phyloP scores from a whole-genome alignment of 2,329 filamentous ascomycete genomes.

The Aspergillus thermomutatus region DNA sequence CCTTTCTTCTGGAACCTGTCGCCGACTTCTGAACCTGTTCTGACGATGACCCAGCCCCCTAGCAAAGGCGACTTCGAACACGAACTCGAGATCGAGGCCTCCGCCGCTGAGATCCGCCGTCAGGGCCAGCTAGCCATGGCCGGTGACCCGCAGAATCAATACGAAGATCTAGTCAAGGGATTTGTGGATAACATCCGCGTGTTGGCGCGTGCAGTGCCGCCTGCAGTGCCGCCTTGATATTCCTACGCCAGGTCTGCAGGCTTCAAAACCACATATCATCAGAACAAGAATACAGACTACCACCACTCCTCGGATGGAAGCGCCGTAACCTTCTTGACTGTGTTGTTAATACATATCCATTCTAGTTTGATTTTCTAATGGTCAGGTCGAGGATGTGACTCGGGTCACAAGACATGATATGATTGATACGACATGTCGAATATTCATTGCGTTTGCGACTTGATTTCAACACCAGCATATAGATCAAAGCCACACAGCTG shows the following conservation, averaged over 20 bases:
- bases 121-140: slow-evolving; percentile 42
- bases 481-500: not conserved
- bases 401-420: not conserved
- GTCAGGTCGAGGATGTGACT: not conserved
- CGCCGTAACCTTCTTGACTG: not conserved
- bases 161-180: slow-evolving; percentile 46
- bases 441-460: not conserved
- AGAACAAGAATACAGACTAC: not conserved
- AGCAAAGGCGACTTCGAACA: slow-evolving; percentile 43
- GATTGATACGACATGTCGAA: not conserved
- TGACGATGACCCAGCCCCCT: slow-evolving; percentile 27
- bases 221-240: slow-evolving; percentile 18
- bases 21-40: slow-evolving; percentile 4
- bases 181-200: slow-evolving; percentile 50
- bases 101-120: slow-evolving; percentile 42
- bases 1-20: slow-evolving; percentile 1
- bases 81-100: slow-evolving; percentile 49
- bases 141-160: slow-evolving; percentile 39
- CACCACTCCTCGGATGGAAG: not conserved
- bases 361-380: not conserved
- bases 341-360: not conserved
- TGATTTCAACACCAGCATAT: not conserved
- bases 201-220: slow-evolving; percentile 41
- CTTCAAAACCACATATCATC: no score
- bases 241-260: not conserved